Evolutionary conservation across 495 filamentous ascomycete genomes (phyloP).

Genomic region (Lepraria neglecta): DNA sequence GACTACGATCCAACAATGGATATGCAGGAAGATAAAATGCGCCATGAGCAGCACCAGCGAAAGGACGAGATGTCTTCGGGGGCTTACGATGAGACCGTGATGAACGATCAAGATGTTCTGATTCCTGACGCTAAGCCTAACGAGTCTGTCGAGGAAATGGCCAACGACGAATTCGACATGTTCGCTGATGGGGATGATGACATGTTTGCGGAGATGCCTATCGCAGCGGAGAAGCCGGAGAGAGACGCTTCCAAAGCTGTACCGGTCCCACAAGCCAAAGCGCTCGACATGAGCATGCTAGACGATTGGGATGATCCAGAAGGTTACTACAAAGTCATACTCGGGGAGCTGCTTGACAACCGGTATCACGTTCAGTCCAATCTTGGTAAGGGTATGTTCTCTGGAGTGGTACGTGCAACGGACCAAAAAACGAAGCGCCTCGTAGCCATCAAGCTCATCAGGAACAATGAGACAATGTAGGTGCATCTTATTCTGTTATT

Average conservation of each 20-base stretch:
- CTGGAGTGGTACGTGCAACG: constrained; percentile 83
- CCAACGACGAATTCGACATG: constrained; percentile 79
- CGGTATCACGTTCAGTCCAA: constrained; percentile 81
- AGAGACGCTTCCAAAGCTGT: constrained; percentile 40
- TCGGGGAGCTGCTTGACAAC: constrained; percentile 80
- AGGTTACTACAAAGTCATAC: constrained; percentile 88
- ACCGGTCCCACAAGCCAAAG: constrained; percentile 52
- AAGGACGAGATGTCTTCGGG: constrained; percentile 51
- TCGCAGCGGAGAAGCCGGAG: constrained; percentile 38
- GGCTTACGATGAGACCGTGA: constrained; percentile 56
- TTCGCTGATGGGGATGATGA: constrained; percentile 87
- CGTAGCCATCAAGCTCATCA: constrained; percentile 90
- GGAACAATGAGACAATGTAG: constrained; percentile 85
- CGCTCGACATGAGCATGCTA: constrained; percentile 72
- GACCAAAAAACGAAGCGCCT: constrained; percentile 64
- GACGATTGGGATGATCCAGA: constrained; percentile 92
- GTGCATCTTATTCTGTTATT: constrained; percentile 14
- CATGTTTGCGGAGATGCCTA: constrained; percentile 67
- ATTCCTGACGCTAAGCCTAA: constrained; percentile 40
- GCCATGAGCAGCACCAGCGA: constrained; percentile 57
- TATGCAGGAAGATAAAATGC: constrained; percentile 79
- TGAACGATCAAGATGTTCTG: constrained; percentile 50
- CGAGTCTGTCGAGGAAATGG: constrained; percentile 35
- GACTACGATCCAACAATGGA: constrained; percentile 93
- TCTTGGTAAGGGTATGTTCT: constrained; percentile 94